Conservation (phyloP, 2,329 filamentous ascomycete genomes). For the Trichoderma cornu-damae region DNA sequence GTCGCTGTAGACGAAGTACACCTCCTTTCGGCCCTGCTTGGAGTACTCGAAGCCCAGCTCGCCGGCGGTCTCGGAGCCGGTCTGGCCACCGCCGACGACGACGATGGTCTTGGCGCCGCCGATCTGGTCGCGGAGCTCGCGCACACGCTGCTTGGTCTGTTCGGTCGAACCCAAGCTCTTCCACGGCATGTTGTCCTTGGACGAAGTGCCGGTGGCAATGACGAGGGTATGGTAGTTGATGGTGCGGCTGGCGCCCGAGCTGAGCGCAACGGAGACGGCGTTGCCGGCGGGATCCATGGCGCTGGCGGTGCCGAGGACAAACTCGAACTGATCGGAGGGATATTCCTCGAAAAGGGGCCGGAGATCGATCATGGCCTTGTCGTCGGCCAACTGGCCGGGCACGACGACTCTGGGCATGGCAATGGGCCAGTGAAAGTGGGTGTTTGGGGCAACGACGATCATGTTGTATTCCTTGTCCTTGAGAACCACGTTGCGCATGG, state of each 20-base stretch:
- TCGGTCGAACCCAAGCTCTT: slow-evolving; percentile 43
- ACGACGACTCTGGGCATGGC: slow-evolving; percentile 45
- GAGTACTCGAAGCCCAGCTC: slow-evolving; percentile 48
- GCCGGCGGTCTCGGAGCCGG: slow-evolving; percentile 47
- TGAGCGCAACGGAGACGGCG: slow-evolving; percentile 38
- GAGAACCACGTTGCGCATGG: slow-evolving; percentile 41
- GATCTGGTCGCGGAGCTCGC: slow-evolving; percentile 36
- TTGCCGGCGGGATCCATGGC: slow-evolving; percentile 39
- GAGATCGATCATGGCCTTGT: slow-evolving; percentile 32
- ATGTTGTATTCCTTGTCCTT: slow-evolving; percentile 40
- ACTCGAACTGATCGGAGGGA: slow-evolving; percentile 44
- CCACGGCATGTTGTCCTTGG: slow-evolving; percentile 43
- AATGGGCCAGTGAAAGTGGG: slow-evolving; percentile 46
- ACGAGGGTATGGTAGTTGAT: slow-evolving; percentile 49
- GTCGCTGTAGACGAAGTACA: slow-evolving; percentile 40
- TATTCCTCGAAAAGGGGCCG: slow-evolving; percentile 46
- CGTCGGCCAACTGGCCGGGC: slow-evolving; percentile 42
- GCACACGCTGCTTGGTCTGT: slow-evolving; percentile 38
- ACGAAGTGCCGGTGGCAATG: slow-evolving; percentile 49
- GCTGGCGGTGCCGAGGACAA: slow-evolving; percentile 46
- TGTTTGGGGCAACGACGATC: slow-evolving; percentile 43
- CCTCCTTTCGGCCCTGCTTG: slow-evolving; percentile 40
- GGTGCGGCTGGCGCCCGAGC: slow-evolving; percentile 31
- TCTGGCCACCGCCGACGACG: slow-evolving; percentile 47
- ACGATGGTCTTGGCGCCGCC: slow-evolving; percentile 44